Evolutionary conservation across 257 asterid genomes (phyloP).

Genomic region (Handroanthus guayacan): DNA sequence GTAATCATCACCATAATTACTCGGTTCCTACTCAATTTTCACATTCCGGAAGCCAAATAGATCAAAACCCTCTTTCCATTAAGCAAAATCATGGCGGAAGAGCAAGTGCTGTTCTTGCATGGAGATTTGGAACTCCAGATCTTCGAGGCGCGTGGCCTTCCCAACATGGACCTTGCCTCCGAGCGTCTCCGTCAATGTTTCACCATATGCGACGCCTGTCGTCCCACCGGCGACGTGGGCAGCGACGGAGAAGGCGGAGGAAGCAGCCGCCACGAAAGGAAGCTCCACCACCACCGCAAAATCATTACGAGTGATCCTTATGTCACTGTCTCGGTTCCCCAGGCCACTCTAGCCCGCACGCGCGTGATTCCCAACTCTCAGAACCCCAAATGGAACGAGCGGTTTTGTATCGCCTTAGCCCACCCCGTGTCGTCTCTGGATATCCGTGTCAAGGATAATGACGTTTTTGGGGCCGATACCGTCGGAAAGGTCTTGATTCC

Average conservation of each 20-base stretch:
- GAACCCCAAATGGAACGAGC: slow-evolving; percentile 81
- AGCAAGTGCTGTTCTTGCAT: slow-evolving; percentile 51
- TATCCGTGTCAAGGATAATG: slow-evolving; percentile 75
- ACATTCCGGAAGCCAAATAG: background rate
- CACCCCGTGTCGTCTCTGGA: slow-evolving; percentile 66
- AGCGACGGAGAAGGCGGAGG: slow-evolving; percentile 34
- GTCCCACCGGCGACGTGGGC: slow-evolving; percentile 26
- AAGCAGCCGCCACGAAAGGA: slow-evolving; percentile 39
- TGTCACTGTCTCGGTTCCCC: slow-evolving; percentile 78
- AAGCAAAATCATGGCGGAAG: slow-evolving; percentile 52
- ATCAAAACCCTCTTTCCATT: background rate
- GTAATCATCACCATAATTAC: background rate
- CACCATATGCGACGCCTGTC: slow-evolving; percentile 63
- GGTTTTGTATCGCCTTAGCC: slow-evolving; percentile 63
- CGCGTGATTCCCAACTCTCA: slow-evolving; percentile 75
- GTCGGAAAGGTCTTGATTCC: slow-evolving; percentile 70
- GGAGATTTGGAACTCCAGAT: slow-evolving; percentile 81
- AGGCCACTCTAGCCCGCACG: slow-evolving; percentile 83
- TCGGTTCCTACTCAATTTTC: background rate
- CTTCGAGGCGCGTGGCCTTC: slow-evolving; percentile 74
- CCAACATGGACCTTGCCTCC: slow-evolving; percentile 82
- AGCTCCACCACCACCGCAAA: slow-evolving; percentile 65
- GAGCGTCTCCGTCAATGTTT: slow-evolving; percentile 73
- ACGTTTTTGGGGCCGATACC: slow-evolving; percentile 75
- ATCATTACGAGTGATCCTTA: slow-evolving; percentile 88